A percentile compares a stretch with the other conserved stretches of the same genome.
Conservation (phyloP, 108 stramenopile species). For the Pseudonitzschia multiseries region DNA sequence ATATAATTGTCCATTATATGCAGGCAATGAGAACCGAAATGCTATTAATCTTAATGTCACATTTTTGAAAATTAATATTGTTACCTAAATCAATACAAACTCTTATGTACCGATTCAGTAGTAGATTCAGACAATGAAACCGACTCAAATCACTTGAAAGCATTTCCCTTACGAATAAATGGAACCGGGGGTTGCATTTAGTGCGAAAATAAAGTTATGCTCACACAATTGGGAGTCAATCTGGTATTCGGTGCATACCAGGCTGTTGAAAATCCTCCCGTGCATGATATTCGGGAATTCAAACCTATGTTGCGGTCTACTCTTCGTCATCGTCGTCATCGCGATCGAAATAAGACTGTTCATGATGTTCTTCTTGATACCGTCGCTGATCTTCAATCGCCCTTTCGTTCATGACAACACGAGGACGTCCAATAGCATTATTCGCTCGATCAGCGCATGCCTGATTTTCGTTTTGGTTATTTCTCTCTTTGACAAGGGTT, state of each 20-base stretch:
- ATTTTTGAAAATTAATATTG: too few relatives aligned
- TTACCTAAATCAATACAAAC: too few relatives aligned
- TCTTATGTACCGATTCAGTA: too few relatives aligned
- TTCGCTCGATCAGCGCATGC: neutral
- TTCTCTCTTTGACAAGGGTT: constrained; percentile 30
- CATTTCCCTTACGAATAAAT: too few relatives aligned
- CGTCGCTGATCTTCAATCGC: constrained; percentile 54
- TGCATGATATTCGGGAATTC: neutral
- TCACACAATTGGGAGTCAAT: neutral
- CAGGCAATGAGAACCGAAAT: too few relatives aligned
- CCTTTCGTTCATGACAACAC: constrained; percentile 32
- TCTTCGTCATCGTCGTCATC: constrained; percentile 52
- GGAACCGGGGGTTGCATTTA: too few relatives aligned
- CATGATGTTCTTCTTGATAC: constrained; percentile 75
- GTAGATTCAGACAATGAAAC: too few relatives aligned
- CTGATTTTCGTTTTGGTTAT: neutral
- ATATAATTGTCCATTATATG: too few relatives aligned
- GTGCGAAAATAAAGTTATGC: too few relatives aligned
- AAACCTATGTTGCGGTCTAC: neutral
- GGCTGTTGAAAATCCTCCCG: neutral
- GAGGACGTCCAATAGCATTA: constrained; percentile 1
- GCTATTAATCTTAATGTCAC: too few relatives aligned
- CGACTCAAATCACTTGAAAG: too few relatives aligned
- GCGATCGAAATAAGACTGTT: constrained; percentile 83
- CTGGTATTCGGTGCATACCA: neutral